Base-by-base conservation (phyloP, 176 grass and related monocot genomes). In the Ampelocalamus luodianensis region DNA sequence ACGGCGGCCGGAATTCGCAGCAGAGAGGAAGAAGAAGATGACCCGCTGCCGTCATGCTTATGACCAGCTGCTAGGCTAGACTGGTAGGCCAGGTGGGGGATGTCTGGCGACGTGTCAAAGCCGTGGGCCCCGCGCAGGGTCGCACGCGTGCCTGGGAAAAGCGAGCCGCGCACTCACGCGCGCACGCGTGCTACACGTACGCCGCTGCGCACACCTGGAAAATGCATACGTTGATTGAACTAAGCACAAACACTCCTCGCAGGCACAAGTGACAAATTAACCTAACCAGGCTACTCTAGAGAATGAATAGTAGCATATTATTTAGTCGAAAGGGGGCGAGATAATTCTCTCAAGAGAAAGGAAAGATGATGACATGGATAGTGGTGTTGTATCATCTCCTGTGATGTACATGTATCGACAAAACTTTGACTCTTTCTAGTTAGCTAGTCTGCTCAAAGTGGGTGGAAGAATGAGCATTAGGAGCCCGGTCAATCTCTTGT, bases 111-210 rank as follows among this genome's bases (percentile, higher is more conserved):
- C 29, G 29, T 29, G 71, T 66, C 71, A 56, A 9, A n/a, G 46
- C 34, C 10, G 56, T 2, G 5, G 82, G n/a, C 5, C 72, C 72
- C 16, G 29, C 9, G 18, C 15, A 14, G 60, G 83, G 42, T 59
- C 75, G 65, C 83, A 79, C 83, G 83, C 83, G 83, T 85, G 83
- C 74, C 34, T 10, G 4, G n/a, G 7, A 43, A 85, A 85, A 78
- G 83, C 64, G 55, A 70, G 50, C 64, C 9, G 38, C 83, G 62
- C 83, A 67, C 82, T 84, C 66, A 22, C 49, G 8, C 34, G 56
- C 10, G 56, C 71, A 53, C 60, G 45, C 54, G 54, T 13, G 34
- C 82, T 84, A 65, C 82, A 6, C 44, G 82, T 84, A 84, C 82
- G 32, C 44, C 12, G 18, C 1, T 10, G 20, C 17, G 22, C 37